A percentile compares a stretch with the other conserved stretches of the same genome.
phyloP scores from a whole-genome alignment of 805 yeast species.

The Suhomyces kilbournensis region DNA sequence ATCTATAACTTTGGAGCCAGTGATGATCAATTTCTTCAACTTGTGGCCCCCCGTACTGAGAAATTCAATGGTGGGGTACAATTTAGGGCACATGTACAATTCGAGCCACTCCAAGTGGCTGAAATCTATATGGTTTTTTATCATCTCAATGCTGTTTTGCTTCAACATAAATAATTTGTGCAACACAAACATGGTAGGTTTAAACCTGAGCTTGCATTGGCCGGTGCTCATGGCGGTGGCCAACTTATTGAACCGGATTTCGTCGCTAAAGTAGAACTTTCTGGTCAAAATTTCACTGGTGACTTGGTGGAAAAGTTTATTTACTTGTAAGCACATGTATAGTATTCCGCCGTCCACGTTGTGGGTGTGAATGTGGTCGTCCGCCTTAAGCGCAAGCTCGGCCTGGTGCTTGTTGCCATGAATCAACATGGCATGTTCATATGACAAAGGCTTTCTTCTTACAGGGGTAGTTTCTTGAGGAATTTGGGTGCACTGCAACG shows the following conservation, averaged over 20 bases:
- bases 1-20: conserved; percentile 65
- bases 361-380: conserved; percentile 7
- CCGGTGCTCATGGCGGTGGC: conserved; percentile 3
- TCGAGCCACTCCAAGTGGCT: conserved; percentile 65
- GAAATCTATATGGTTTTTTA: conserved; percentile 42
- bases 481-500: conserved; percentile 45
- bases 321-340: conserved; percentile 65
- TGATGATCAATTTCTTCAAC: conserved; percentile 51
- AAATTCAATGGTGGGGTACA: conserved; percentile 49
- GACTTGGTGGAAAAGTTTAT: conserved; percentile 59
- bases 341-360: conserved; percentile 29
- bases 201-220: conserved; percentile 16
- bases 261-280: conserved; percentile 53
- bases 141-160: conserved; percentile 52
- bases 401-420: conserved; percentile 56
- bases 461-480: conserved; percentile 61
- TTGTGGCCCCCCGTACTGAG: conserved; percentile 20
- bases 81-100: conserved; percentile 75
- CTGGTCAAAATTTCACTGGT: conserved; percentile 55
- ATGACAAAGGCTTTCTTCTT: conserved; percentile 67
- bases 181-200: conserved; percentile 51
- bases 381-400: conserved; percentile 37
- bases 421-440: conserved; percentile 64
- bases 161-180: conserved; percentile 59
- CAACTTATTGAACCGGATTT: conserved; percentile 43